These are phyloP conservation scores for Schwanniomyces occidentalis DNA, from an alignment of 805 yeast species.

Conservation along the genomic window DNA sequence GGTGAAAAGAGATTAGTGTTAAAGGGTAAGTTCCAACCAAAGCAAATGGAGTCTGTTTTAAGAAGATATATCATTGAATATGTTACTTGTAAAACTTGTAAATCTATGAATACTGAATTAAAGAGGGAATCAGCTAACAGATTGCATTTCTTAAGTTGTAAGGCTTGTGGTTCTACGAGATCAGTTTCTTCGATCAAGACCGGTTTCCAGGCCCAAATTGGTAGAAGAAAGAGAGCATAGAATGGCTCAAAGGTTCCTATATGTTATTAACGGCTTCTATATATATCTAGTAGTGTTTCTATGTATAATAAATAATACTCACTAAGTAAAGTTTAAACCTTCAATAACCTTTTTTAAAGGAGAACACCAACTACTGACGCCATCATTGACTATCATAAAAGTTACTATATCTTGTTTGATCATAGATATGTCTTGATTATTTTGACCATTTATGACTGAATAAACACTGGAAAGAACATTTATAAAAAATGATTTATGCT, in stretches of 20 bases:
- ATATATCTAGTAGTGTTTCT: slow-evolving; percentile 4
- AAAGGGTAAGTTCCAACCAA: slow-evolving; percentile 97
- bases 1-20: slow-evolving; percentile 96
- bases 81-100: slow-evolving; percentile 98
- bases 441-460: no score
- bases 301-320: slow-evolving; percentile 14
- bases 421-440: neutral
- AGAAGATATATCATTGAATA: slow-evolving; percentile 96
- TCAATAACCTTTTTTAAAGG: slow-evolving; percentile 55
- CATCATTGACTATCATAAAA: slow-evolving; percentile 59
- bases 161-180: slow-evolving; percentile 96
- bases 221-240: slow-evolving; percentile 73
- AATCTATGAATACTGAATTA: slow-evolving; percentile 93
- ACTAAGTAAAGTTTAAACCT: slow-evolving; percentile 5
- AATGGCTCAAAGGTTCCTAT: slow-evolving; percentile 6
- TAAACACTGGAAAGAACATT: no score
- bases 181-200: slow-evolving; percentile 97
- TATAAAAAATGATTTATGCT: slow-evolving; percentile 15
- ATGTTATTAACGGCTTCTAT: slow-evolving; percentile 1
- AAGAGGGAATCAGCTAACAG: slow-evolving; percentile 96
- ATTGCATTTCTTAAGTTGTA: slow-evolving; percentile 95
- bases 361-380: slow-evolving; percentile 65
- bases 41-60: slow-evolving; percentile 93
- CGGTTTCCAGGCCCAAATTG: slow-evolving; percentile 98
- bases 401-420: neutral